Evolutionary conservation across 495 filamentous ascomycete genomes (phyloP).

Genomic region (Penicillium antarcticum): DNA sequence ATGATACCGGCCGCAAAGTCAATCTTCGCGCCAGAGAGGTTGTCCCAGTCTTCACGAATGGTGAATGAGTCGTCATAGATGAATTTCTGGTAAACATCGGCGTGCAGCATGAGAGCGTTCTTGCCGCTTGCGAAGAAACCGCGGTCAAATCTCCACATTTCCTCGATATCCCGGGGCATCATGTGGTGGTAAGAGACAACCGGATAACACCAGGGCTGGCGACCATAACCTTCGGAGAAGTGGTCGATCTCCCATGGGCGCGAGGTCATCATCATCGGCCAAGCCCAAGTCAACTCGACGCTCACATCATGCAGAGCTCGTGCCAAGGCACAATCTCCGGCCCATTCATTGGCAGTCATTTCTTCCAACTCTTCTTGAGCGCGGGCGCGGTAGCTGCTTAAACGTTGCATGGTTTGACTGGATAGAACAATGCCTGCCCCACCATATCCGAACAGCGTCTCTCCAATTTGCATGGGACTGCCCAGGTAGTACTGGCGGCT

Average conservation of each 20-base stretch:
- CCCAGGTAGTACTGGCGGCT: conserved; percentile 52
- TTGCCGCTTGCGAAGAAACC: conserved; percentile 39
- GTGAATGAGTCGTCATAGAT: conserved; percentile 18
- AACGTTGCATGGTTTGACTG: conserved; percentile 16
- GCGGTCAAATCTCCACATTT: conserved; percentile 45
- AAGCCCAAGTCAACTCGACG: conserved; percentile 32
- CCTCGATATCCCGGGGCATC: conserved; percentile 34
- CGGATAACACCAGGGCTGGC: conserved; percentile 48
- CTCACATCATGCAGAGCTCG: conserved; percentile 34
- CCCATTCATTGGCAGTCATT: conserved; percentile 31
- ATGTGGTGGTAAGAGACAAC: conserved; percentile 50
- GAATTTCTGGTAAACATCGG: conserved; percentile 30
- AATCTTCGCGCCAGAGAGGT: conserved; percentile 20
- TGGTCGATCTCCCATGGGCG: conserved; percentile 37
- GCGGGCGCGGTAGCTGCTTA: conserved; percentile 16
- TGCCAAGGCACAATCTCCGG: conserved; percentile 39
- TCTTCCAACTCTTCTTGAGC: conserved; percentile 23
- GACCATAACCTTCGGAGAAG: conserved; percentile 36
- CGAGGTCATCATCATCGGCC: conserved; percentile 37
- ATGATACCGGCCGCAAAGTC: conserved; percentile 17
- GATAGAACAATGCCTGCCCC: conserved; percentile 58
- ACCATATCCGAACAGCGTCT: conserved; percentile 55
- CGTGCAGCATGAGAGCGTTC: conserved; percentile 28
- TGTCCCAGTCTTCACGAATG: conserved; percentile 31
- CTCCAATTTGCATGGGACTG: conserved; percentile 37